Conservation (phyloP, 306 rosid genomes). For the Quercus suber region DNA sequence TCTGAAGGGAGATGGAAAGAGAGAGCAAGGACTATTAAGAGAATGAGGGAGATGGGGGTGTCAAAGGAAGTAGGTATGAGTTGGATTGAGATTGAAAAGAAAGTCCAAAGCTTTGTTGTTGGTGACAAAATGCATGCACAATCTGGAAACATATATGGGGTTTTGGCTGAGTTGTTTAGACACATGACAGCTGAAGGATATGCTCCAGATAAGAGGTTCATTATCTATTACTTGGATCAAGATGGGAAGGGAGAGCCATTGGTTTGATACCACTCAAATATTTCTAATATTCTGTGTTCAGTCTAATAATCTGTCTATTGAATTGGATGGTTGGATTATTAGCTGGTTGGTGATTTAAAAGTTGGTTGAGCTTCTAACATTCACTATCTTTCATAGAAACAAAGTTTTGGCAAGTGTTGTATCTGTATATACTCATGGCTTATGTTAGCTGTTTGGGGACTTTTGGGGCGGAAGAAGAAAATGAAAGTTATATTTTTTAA, state of each 20-base stretch:
- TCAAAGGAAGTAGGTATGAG: too few species aligned
- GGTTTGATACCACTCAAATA: conserved; percentile 4
- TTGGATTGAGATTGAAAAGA: too few species aligned
- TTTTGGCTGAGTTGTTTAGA: conserved; percentile 47
- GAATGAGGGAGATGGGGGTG: too few species aligned
- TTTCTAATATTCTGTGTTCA: background rate
- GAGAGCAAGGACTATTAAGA: too few species aligned
- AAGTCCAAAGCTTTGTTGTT: conserved; percentile 31
- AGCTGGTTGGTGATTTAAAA: background rate
- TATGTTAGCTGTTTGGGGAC: background rate
- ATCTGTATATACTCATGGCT: background rate
- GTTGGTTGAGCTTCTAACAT: background rate
- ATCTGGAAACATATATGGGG: conserved; percentile 51
- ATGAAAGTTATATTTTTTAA: background rate
- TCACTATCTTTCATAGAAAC: background rate
- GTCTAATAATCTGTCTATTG: background rate
- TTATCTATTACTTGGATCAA: conserved; percentile 50
- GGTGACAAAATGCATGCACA: conserved; percentile 70
- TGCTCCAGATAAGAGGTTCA: conserved; percentile 62
- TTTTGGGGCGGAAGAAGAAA: background rate
- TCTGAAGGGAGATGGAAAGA: too few species aligned
- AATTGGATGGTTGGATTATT: background rate
- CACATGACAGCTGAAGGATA: conserved; percentile 81
- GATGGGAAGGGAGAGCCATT: conserved; percentile 27
- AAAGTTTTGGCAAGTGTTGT: background rate